Conservation (phyloP, 2,329 filamentous ascomycete species). For the Xylaria hypoxylon region DNA sequence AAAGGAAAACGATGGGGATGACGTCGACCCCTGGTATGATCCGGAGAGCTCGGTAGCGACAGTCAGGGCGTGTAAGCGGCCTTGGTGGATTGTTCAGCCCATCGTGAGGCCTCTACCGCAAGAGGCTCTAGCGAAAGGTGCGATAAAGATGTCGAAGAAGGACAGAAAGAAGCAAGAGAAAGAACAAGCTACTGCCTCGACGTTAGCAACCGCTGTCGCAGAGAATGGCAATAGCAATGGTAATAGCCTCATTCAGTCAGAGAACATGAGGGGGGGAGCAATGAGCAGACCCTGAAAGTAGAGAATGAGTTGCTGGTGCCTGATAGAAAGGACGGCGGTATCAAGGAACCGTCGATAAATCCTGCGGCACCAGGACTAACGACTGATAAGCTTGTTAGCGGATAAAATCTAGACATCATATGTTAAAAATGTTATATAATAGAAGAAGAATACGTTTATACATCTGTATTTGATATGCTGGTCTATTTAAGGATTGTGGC, state of each 20-base stretch:
- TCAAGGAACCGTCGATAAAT: slow-evolving; percentile 46
- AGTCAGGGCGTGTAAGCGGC: slow-evolving; percentile 78
- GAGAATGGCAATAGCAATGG: slow-evolving; percentile 17
- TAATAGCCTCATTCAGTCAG: background rate
- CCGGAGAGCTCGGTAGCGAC: slow-evolving; percentile 73
- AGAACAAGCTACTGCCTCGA: slow-evolving; percentile 48
- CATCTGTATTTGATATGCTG: background rate
- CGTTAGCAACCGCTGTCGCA: slow-evolving; percentile 40
- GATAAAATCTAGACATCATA: slow-evolving; percentile 36
- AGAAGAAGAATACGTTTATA: slow-evolving; percentile 8
- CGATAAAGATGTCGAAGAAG: slow-evolving; percentile 78
- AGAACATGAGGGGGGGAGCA: background rate
- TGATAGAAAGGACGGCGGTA: slow-evolving; percentile 40
- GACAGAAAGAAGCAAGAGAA: slow-evolving; percentile 59
- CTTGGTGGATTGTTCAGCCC: slow-evolving; percentile 92
- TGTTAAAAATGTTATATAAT: background rate
- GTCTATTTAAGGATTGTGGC: background rate
- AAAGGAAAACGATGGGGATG: slow-evolving; percentile 45
- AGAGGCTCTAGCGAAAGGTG: slow-evolving; percentile 86
- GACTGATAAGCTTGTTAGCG: slow-evolving; percentile 47
- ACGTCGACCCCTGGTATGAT: slow-evolving; percentile 52
- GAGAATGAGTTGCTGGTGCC: slow-evolving; percentile 42
- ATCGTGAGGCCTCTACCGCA: slow-evolving; percentile 87
- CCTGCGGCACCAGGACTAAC: slow-evolving; percentile 37
- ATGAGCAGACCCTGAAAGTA: slow-evolving; percentile 20